A percentile compares a stretch with the other conserved stretches of the same genome.
Conservation (phyloP, 1,139 yeast genomes). For the Yamadazyma siamensis region DNA sequence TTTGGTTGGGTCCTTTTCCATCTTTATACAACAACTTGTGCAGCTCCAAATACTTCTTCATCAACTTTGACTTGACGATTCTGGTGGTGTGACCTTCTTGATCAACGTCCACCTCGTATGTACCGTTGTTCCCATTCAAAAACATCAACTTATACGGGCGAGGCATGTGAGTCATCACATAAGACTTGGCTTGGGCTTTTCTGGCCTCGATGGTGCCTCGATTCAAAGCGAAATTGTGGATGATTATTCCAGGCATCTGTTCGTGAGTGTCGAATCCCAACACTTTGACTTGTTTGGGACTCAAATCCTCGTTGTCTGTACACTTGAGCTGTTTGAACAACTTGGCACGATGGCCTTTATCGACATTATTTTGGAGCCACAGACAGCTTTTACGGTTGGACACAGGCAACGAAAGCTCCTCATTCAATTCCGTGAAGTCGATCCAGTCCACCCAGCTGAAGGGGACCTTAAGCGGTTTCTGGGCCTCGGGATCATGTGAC, state of each 20-base stretch:
- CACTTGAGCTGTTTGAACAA: slow-evolving; percentile 16
- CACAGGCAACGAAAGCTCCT: slow-evolving; percentile 14
- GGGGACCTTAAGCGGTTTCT: slow-evolving; percentile 20
- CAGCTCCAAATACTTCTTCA: slow-evolving; percentile 19
- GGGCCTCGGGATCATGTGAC: neutral
- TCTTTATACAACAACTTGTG: slow-evolving; percentile 5
- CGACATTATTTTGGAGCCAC: slow-evolving; percentile 10
- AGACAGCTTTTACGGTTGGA: slow-evolving; percentile 13
- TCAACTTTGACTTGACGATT: slow-evolving; percentile 23
- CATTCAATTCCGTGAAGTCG: slow-evolving; percentile 19
- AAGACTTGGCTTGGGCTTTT: slow-evolving; percentile 24
- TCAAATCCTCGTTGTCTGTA: slow-evolving; percentile 16
- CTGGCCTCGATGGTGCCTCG: slow-evolving; percentile 21
- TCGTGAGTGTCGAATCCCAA: slow-evolving; percentile 20
- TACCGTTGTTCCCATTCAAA: slow-evolving; percentile 22
- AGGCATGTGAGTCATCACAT: slow-evolving; percentile 21
- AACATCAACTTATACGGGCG: slow-evolving; percentile 24
- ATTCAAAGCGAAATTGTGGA: slow-evolving; percentile 14
- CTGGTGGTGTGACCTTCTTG: slow-evolving; percentile 15
- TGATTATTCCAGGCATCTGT: slow-evolving; percentile 23
- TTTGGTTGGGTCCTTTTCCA: slow-evolving; percentile 9
- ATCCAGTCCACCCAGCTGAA: slow-evolving; percentile 32
- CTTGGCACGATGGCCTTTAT: slow-evolving; percentile 6
- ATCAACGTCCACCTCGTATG: slow-evolving; percentile 23
- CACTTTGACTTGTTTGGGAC: slow-evolving; percentile 16